Evolutionary conservation across 768 basidiomycete genomes (phyloP), one percentile per base, ranked within the genome.

Genomic region (Lactarius deliciosus): DNA sequence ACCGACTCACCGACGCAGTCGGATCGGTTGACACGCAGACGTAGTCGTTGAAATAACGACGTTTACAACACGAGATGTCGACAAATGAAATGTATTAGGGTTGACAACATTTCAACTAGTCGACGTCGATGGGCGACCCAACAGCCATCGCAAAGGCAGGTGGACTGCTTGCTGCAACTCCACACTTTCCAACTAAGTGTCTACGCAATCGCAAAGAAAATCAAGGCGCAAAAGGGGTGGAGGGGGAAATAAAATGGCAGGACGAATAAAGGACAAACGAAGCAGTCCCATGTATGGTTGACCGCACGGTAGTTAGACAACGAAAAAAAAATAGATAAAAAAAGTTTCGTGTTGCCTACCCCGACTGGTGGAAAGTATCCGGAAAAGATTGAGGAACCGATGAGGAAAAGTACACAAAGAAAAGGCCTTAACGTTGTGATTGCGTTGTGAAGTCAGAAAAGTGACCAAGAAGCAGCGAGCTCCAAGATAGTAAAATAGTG

Each of bases 261-360:
- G 47, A 34, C 30, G 57, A 30, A 45, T 15, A 40, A 59, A 47
- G 47, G 57, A 63, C 56, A 66, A 66, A 43, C 53, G 50, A 50
- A 57, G 40, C 36, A 34, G 28, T 43, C 57, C 54, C 50, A 40
- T 64, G 57, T 41, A 18, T 20, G 61, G 41, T 59, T 38, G 57
- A 47, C 57, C 20, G 58, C 50, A 63, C 40, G 32, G 47, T 56
- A 64, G 43, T 68, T 60, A 56, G 64, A 64, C 66, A 60, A 60
- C 63, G 54, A 53, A 68, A 63, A 64, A 43, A 64, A 68, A 45
- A 68, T 67, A 64, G 63, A 64, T 68, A 60, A 67, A 55, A 64
- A 16, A 34, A 11, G n/a, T 45, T 58, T 56, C 50, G 38, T 47
- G 36, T 54, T 28, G 63, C 66, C 62, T 56, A 45, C 53, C 63